A percentile compares a stretch with the other conserved stretches of the same genome.
Conservation (phyloP, 2,329 filamentous ascomycete species). For the Raffaelea ambrosiae region DNA sequence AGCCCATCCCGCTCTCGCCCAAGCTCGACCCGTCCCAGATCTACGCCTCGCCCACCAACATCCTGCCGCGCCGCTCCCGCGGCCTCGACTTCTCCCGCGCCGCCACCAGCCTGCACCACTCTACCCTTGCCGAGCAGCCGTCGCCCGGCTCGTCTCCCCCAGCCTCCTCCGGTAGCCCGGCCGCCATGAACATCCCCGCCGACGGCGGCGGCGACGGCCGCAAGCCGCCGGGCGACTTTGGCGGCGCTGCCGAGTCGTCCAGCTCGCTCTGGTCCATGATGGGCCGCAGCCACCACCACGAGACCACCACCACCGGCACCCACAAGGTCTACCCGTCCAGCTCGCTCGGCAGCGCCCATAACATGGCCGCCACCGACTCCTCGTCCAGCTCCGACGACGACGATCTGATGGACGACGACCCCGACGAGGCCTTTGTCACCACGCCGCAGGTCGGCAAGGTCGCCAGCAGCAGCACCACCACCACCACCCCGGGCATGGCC, state of each 20-base stretch:
- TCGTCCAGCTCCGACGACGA: conserved; percentile 67
- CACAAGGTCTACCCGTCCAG: conserved; percentile 69
- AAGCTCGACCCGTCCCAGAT: conserved; percentile 78
- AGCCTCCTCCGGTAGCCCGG: conserved; percentile 47
- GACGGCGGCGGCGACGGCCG: too few species aligned
- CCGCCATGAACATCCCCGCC: conserved; percentile 54
- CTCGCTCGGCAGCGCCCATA: conserved; percentile 67
- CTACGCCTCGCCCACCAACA: conserved; percentile 80
- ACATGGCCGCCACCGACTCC: conserved; percentile 59
- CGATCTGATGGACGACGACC: conserved; percentile 63
- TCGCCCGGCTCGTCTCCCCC: conserved; percentile 80
- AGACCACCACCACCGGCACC: too few species aligned
- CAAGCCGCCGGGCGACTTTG: conserved; percentile 31
- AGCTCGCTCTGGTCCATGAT: conserved; percentile 65
- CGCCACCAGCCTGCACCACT: conserved; percentile 91
- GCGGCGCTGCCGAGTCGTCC: conserved; percentile 54
- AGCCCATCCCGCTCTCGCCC: conserved; percentile 67
- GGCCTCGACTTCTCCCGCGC: conserved; percentile 90
- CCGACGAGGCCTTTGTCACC: conserved; percentile 70
- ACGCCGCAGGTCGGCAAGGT: conserved; percentile 70
- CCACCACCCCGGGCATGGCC: conserved; percentile 19
- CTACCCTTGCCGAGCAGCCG: conserved; percentile 78
- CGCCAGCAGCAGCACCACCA: conserved; percentile 33
- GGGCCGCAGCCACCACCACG: conserved; percentile 45
- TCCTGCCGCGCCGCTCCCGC: conserved; percentile 79